Conservation (phyloP, 345 rosid genomes). For the Barbarea vulgaris region DNA sequence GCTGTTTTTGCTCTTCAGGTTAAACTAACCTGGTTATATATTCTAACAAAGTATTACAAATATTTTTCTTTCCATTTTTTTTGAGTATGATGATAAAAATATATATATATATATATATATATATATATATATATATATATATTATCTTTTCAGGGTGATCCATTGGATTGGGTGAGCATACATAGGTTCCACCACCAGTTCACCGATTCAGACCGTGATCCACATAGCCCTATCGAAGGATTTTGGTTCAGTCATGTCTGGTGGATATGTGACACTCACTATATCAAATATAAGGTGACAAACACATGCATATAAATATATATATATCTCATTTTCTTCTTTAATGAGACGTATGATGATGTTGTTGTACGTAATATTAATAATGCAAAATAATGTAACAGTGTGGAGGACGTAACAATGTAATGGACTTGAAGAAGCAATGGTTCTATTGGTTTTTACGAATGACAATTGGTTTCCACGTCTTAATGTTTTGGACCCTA, state of each 20-base stretch:
- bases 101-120: too few species aligned
- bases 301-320: too few species aligned
- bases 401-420: slow-evolving; percentile 55
- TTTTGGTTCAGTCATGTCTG: slow-evolving; percentile 81
- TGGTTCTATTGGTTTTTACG: slow-evolving; percentile 68
- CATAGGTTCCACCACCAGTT: slow-evolving; percentile 88
- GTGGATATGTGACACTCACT: slow-evolving; percentile 70
- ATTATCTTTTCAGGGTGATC: slow-evolving; percentile 44
- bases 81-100: neutral
- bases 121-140: too few species aligned
- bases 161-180: slow-evolving; percentile 90
- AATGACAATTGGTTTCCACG: slow-evolving; percentile 62
- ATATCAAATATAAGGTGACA: slow-evolving; percentile 57
- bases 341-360: neutral
- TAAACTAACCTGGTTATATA: neutral
- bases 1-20: slow-evolving; percentile 83
- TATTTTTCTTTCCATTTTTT: neutral
- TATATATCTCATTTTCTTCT: neutral
- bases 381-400: neutral
- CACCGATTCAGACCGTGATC: slow-evolving; percentile 81
- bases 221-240: slow-evolving; percentile 87
- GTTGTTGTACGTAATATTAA: neutral
- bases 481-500: slow-evolving; percentile 52
- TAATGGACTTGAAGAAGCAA: slow-evolving; percentile 78
- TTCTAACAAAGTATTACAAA: neutral